Evolutionary conservation across 73 alveolate genomes (phyloP).

Genomic region (Loxodes magnus): DNA sequence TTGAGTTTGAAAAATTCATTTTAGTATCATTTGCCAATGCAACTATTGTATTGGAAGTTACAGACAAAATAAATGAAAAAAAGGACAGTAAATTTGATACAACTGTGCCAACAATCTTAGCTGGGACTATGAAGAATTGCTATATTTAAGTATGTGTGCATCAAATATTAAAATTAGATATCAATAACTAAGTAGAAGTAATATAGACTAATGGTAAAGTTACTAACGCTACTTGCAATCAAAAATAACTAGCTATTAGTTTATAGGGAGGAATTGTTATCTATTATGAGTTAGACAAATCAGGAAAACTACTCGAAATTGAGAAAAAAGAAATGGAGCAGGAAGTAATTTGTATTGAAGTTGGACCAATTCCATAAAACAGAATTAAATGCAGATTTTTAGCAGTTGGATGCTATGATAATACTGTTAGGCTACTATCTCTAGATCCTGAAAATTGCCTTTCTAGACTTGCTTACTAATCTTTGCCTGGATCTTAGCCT

Average conservation of each 20-base stretch:
- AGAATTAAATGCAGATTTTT: conserved; percentile 84
- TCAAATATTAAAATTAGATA: conserved; percentile 66
- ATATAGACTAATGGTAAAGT: conserved; percentile 74
- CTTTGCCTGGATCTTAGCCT: conserved; percentile 65
- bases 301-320: conserved; percentile 57
- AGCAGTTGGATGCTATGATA: conserved; percentile 90
- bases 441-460: conserved; percentile 96
- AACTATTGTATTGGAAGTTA: conserved; percentile 84
- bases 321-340: conserved; percentile 78
- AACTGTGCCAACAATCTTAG: conserved; percentile 45
- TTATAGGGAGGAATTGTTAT: conserved; percentile 91
- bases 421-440: conserved; percentile 89
- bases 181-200: conserved; percentile 68
- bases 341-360: conserved; percentile 73
- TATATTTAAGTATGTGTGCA: conserved; percentile 53
- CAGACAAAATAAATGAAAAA: conserved; percentile 72
- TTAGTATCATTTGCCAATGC: conserved; percentile 77
- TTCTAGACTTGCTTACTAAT: conserved; percentile 75
- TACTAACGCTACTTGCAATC: conserved; percentile 64
- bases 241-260: conserved; percentile 86
- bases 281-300: conserved; percentile 93
- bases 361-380: conserved; percentile 89
- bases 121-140: conserved; percentile 62
- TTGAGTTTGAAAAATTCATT: conserved; percentile 78
- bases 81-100: conserved; percentile 57